Percentiles rank a stretch among this genome's conserved stretches.
These are phyloP conservation scores for Mesostigma viride DNA, from an alignment of 139 green algal species.

Conservation along the genomic window DNA sequence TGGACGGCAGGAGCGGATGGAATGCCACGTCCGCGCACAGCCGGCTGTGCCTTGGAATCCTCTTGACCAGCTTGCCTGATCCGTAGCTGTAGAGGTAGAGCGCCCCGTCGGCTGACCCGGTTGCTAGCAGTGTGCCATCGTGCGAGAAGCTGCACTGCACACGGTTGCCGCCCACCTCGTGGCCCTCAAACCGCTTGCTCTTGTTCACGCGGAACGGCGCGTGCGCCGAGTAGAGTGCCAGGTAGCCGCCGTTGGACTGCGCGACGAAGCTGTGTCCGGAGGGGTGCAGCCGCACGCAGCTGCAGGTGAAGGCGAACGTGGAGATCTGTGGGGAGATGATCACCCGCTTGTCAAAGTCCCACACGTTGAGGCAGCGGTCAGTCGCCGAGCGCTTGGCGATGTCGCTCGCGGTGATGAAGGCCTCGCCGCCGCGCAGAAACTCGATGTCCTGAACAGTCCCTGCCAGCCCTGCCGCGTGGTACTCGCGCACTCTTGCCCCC, in stretches of 20 bases:
- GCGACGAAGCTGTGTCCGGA: conserved; percentile 1
- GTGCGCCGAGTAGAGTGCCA: conserved; percentile 3
- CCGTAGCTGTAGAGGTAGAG: neutral
- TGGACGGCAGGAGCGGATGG: conserved; percentile 15
- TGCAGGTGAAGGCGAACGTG: conserved; percentile 12
- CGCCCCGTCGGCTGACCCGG: conserved; percentile 11
- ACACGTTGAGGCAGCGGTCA: neutral
- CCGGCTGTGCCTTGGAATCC: neutral
- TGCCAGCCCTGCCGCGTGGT: too few relatives aligned
- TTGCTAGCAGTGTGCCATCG: neutral
- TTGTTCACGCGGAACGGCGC: conserved; percentile 17
- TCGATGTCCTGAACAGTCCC: too few relatives aligned
- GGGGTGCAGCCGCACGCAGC: conserved; percentile 6
- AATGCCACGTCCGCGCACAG: conserved; percentile 11
- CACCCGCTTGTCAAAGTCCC: neutral
- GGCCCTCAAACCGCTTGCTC: conserved; percentile 9
- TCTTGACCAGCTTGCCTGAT: neutral
- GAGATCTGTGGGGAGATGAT: conserved; percentile 9
- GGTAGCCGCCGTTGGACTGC: conserved; percentile 14
- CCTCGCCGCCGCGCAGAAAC: neutral
- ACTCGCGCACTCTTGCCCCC: too few relatives aligned
- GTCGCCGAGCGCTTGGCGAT: neutral
- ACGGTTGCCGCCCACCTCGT: conserved; percentile 11
- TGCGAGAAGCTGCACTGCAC: neutral
- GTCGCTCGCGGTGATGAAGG: neutral